These are phyloP conservation scores for Trichocladium uniseriatum DNA, from an alignment of 495 filamentous ascomycete species.

Conservation along the genomic window DNA sequence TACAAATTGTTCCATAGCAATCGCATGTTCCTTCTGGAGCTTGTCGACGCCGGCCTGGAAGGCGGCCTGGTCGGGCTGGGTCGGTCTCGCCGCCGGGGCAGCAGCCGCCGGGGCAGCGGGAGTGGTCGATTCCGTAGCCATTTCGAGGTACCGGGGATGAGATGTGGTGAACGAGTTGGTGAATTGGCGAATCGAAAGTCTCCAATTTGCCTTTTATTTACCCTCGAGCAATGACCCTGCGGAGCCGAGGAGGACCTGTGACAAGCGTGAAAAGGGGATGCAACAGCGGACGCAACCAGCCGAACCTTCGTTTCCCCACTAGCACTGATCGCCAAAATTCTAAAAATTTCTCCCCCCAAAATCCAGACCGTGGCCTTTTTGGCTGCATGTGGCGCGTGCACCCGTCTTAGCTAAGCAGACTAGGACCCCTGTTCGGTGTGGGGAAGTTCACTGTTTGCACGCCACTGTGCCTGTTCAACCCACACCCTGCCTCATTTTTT, in stretches of 20 bases:
- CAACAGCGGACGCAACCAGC: too few relatives aligned
- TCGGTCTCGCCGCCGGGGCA: constrained; percentile 42
- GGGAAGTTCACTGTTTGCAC: neutral
- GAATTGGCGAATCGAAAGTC: too few relatives aligned
- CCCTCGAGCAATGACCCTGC: too few relatives aligned
- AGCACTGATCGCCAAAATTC: constrained; percentile 2
- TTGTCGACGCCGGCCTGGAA: constrained; percentile 64
- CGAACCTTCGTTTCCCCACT: neutral
- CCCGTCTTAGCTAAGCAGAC: neutral
- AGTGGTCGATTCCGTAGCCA: constrained; percentile 34
- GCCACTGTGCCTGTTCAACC: neutral
- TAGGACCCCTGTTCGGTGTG: neutral
- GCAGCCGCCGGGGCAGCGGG: constrained; percentile 41
- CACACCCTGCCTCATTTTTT: constrained; percentile 14
- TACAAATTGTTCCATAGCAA: constrained; percentile 67
- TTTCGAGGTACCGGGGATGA: constrained; percentile 13
- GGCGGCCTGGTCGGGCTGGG: constrained; percentile 59
- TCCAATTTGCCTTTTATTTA: neutral
- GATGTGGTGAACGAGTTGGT: neutral
- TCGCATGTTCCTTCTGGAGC: constrained; percentile 74
- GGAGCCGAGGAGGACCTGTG: too few relatives aligned
- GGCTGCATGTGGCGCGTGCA: neutral
- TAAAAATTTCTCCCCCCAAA: neutral
- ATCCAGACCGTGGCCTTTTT: constrained; percentile 13
- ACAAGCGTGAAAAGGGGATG: too few relatives aligned